Base-by-base conservation (phyloP, 768 basidiomycete species). In the Leccinum boreale region DNA sequence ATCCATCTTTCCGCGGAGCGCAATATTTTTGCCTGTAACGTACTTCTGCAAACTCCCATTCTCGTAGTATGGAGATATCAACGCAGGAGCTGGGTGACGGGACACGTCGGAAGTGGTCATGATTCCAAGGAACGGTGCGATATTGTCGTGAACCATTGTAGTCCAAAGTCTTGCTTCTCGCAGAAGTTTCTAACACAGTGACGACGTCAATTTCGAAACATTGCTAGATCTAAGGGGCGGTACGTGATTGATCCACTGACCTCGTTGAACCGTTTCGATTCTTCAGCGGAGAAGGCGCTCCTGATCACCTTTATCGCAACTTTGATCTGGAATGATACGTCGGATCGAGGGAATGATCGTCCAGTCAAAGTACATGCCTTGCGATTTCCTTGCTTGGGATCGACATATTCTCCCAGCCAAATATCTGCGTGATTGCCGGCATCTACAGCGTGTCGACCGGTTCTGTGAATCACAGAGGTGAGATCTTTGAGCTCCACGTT, bases 81-180 rank as follows among this genome's bases (percentile, higher is more conserved):
- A 42, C 10, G 64, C 67, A 24, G 70, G 69, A 23, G 59, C 55
- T 19, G 57, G 45, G 24, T 59, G 19, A 21, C 56, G 59, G 19
- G 62, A 55, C 46, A 64, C 28, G 48, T 70, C 65, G 21, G 62
- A 56, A 29, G 59, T 54, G 10, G 53, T 56, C 59, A 60, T 56
- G 36, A 58, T 35, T 26, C 70, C 71, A 7, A 68, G 54, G 26
- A 73, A 70, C 5, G 62, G 67, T 15, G 61, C 63, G 36, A 73
- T 51, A 29, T 68, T 68, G 21, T 55, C 56, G 24, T 72, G 65
- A 21, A 52, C 28, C 45, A 71, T 39, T 2, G 59, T 57, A 44
- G 63, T 53, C 70, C 70, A 71, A 19, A 71, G 59, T 42, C 65
- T 67, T 44, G 61, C 69, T 59, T 70, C 69, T 47, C 70, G 65